Conservation (phyloP, 371 early-diverging fungal genomes). For the Mucor piriformis region DNA sequence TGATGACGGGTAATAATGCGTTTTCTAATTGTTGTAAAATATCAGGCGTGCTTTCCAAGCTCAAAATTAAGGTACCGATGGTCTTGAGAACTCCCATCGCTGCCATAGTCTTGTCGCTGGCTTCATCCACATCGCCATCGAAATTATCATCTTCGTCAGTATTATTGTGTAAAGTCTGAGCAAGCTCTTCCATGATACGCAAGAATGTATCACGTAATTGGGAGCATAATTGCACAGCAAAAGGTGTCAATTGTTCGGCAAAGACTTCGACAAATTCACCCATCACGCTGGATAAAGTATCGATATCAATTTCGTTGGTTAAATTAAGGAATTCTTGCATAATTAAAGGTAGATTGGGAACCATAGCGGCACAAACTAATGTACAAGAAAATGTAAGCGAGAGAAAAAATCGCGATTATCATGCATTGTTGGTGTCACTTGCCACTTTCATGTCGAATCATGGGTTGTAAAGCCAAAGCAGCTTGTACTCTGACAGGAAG, state of each 20-base stretch:
- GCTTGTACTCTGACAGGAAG: slow-evolving; percentile 86
- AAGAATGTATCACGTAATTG: slow-evolving; percentile 84
- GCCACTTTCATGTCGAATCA: slow-evolving; percentile 73
- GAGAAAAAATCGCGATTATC: too few relatives aligned
- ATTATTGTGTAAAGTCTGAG: slow-evolving; percentile 37
- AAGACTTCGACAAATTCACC: slow-evolving; percentile 89
- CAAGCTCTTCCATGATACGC: slow-evolving; percentile 76
- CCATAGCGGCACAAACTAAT: slow-evolving; percentile 69
- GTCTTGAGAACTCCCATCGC: slow-evolving; percentile 92
- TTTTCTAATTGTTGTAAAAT: slow-evolving; percentile 68
- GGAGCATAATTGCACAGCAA: slow-evolving; percentile 82
- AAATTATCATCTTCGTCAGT: slow-evolving; percentile 43
- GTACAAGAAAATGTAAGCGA: not conserved
- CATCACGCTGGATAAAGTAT: slow-evolving; percentile 84
- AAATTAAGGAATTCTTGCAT: slow-evolving; percentile 84
- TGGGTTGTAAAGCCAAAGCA: slow-evolving; percentile 75
- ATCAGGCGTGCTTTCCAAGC: slow-evolving; percentile 72
- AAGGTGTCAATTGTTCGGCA: slow-evolving; percentile 86
- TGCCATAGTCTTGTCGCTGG: slow-evolving; percentile 84
- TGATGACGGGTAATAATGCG: slow-evolving; percentile 71
- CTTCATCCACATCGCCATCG: slow-evolving; percentile 52
- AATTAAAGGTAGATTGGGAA: slow-evolving; percentile 76
- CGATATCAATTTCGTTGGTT: slow-evolving; percentile 90
- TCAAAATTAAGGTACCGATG: slow-evolving; percentile 80
- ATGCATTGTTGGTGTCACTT: too few relatives aligned